A percentile compares a stretch with the other conserved stretches of the same genome.
These are phyloP conservation scores for Cucumis sativus DNA, from an alignment of 306 rosid species.

Conservation along the genomic window DNA sequence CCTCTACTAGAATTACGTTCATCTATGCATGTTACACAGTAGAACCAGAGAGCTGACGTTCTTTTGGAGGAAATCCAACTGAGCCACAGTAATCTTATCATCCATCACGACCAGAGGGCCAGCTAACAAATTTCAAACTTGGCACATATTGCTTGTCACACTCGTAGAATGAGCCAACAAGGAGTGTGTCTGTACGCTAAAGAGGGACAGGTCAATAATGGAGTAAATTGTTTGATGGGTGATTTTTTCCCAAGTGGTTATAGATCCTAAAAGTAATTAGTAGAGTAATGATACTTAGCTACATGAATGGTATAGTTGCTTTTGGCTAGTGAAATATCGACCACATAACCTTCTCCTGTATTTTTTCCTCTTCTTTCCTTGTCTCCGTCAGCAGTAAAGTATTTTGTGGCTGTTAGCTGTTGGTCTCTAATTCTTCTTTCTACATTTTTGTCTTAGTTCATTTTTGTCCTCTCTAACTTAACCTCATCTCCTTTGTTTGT, in stretches of 20 bases:
- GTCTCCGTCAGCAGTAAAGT: not conserved
- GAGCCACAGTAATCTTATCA: slow-evolving; percentile 3
- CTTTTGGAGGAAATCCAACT: not conserved
- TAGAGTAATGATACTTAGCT: not conserved
- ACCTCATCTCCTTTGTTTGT: not conserved
- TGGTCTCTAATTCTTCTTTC: not conserved
- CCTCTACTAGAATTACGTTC: not conserved
- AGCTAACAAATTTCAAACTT: not conserved
- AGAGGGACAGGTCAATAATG: not conserved
- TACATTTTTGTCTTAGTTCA: not conserved
- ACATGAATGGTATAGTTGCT: not conserved
- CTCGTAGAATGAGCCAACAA: not conserved
- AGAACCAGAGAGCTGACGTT: not conserved
- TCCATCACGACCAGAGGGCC: not conserved
- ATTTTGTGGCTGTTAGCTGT: slow-evolving; percentile 1
- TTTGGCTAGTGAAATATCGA: not conserved
- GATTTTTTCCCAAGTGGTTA: not conserved
- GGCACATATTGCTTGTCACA: not conserved
- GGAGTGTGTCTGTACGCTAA: not conserved
- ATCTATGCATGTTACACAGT: not conserved
- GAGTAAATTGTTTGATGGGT: not conserved
- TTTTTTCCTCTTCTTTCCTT: not conserved
- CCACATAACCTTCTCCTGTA: not conserved
- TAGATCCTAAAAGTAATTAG: not conserved
- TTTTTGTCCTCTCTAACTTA: not conserved